Conservation (phyloP, 1,284 basidiomycete species). For the Apiotrichum sp. region DNA sequence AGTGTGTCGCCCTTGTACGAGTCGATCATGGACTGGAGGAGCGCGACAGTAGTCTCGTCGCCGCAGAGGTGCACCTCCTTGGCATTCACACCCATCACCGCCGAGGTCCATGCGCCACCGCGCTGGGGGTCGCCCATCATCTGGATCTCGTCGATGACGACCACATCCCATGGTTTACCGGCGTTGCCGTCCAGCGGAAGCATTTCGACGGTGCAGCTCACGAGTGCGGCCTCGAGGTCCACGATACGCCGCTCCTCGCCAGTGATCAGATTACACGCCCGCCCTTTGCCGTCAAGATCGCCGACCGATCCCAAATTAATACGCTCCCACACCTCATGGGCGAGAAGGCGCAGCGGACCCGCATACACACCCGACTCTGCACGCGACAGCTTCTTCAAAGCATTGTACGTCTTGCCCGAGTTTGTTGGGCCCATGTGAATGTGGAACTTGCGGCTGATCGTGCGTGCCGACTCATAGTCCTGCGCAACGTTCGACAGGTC, state of each 20-base stretch:
- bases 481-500: slow-evolving; percentile 43
- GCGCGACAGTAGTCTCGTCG: slow-evolving; percentile 80
- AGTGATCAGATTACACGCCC: slow-evolving; percentile 82
- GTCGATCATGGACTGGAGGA: slow-evolving; percentile 63
- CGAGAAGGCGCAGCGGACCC: slow-evolving; percentile 84
- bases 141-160: slow-evolving; percentile 96
- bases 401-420: slow-evolving; percentile 92
- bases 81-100: slow-evolving; percentile 71
- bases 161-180: slow-evolving; percentile 61
- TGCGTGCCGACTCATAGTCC: slow-evolving; percentile 45
- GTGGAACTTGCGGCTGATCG: slow-evolving; percentile 68
- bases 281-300: slow-evolving; percentile 48
- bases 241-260: slow-evolving; percentile 84
- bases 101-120: slow-evolving; percentile 78
- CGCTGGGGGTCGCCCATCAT: slow-evolving; percentile 78
- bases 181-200: slow-evolving; percentile 47
- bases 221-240: slow-evolving; percentile 55
- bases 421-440: slow-evolving; percentile 98
- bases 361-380: slow-evolving; percentile 75
- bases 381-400: slow-evolving; percentile 76
- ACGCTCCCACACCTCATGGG: slow-evolving; percentile 90
- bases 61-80: slow-evolving; percentile 91
- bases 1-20: slow-evolving; percentile 73
- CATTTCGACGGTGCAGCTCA: slow-evolving; percentile 93
- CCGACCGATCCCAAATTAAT: slow-evolving; percentile 81